Base-by-base conservation (phyloP, 164 flowering plant genomes). In the Buxus sempervirens region DNA sequence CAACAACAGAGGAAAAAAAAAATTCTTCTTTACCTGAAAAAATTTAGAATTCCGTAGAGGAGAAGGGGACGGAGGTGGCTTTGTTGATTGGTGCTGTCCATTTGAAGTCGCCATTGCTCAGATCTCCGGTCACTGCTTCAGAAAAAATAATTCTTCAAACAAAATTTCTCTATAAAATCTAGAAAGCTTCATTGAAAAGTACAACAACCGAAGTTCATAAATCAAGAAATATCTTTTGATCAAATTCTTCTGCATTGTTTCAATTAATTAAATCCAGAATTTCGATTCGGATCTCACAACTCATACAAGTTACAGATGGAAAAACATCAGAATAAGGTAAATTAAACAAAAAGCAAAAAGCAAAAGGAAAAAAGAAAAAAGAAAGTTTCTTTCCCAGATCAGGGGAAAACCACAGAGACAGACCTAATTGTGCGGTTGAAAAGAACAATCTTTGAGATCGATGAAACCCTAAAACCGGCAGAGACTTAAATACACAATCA, bases 61-160 rank as follows among this genome's bases (percentile, higher is more conserved):
- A 27, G 93, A 90, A 0, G 91, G 96, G 60, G 78, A 67, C 1
- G 96, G 96, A 60, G 93, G 89, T 9, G 85, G 76, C 78, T 86
- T 86, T 36, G 85, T 57, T 7, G 76, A 56, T 21, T 68, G 62
- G 45, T 72, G 70, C 3, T 76, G 73, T 27, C 88, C 87, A 61
- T 84, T 84, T 0, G 84, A 65, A 57, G 69, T 20, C 9, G 83
- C 88, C 83, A 85, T 85, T 64, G 42, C 64, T 64, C 48, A 72
- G 76, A 80, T 69, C 71, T 62, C 54, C 57, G 26, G 27, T 58
- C n/a, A 42, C 51, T 45, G 51, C 9, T 10, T 41, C 20, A 10
- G 51, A 45, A 10, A 45, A 15, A 45, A 45, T 15, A 45, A 32
- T 32, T 32, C 51, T 45, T 15, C 13, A 10, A 1, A 10, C 51